Evolutionary conservation across 805 yeast genomes (phyloP).

Genomic region (Saturnispora silvae): DNA sequence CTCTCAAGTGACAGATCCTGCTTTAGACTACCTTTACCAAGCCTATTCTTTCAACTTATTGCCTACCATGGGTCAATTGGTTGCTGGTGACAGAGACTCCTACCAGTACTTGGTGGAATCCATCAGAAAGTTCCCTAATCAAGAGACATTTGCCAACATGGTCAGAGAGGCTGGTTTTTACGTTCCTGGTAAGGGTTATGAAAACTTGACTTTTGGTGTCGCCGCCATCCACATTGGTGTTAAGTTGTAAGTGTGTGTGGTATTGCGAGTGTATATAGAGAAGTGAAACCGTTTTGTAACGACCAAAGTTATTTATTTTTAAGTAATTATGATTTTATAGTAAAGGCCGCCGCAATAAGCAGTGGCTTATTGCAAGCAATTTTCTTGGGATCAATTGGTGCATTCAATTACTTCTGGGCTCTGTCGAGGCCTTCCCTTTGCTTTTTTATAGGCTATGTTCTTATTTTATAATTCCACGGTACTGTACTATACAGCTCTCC

Average conservation of each 20-base stretch:
- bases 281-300: too few relatives aligned
- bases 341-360: too few relatives aligned
- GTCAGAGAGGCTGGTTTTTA: conserved; percentile 91
- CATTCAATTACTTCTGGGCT: too few relatives aligned
- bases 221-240: conserved; percentile 96
- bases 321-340: too few relatives aligned
- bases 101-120: conserved; percentile 95
- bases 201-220: conserved; percentile 86
- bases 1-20: conserved; percentile 76
- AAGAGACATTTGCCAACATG: conserved; percentile 85
- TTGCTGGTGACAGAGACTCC: conserved; percentile 92
- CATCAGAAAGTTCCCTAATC: conserved; percentile 83
- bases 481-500: too few relatives aligned
- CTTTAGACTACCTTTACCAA: conserved; percentile 67
- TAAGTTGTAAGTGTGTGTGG: conserved; percentile 42
- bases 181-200: conserved; percentile 85
- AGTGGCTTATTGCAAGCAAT: too few relatives aligned
- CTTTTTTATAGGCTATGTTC: too few relatives aligned
- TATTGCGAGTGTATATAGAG: background rate
- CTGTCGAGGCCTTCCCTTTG: too few relatives aligned
- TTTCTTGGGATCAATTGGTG: too few relatives aligned
- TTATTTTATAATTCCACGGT: too few relatives aligned
- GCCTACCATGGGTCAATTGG: conserved; percentile 91
- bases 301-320: too few relatives aligned
- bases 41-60: conserved; percentile 79